Conservation (phyloP, 305 asterid species). For the Fraxinus sp. region DNA sequence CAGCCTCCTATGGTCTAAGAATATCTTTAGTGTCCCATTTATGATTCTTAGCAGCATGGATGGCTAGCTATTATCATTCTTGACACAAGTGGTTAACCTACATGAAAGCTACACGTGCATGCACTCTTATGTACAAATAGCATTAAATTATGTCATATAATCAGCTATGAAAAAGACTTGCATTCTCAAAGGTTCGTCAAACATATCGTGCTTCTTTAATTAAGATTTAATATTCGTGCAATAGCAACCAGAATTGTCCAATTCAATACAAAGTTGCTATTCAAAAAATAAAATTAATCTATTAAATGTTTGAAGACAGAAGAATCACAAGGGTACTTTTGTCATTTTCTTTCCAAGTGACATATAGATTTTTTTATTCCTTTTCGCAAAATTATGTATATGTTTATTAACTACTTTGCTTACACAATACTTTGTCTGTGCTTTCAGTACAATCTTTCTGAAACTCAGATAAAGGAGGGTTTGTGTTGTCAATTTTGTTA, state of each 20-base stretch:
- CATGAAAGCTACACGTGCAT: neutral
- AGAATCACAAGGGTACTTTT: neutral
- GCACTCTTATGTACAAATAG: neutral
- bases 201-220: neutral
- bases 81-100: slow-evolving; percentile 14
- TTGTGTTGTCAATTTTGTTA: neutral
- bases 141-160: neutral
- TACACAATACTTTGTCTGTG: neutral
- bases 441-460: neutral
- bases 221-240: neutral
- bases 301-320: neutral
- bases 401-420: neutral
- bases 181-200: neutral
- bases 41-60: neutral
- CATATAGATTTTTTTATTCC: neutral
- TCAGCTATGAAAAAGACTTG: neutral
- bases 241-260: neutral
- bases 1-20: slow-evolving; percentile 1
- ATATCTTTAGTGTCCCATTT: slow-evolving; percentile 3
- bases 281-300: neutral
- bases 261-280: neutral
- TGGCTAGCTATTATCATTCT: slow-evolving; percentile 4
- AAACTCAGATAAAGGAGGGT: neutral
- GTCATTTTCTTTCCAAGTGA: neutral
- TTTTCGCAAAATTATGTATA: neutral